Evolutionary conservation across 441 rosid species (phyloP).

Genomic region (Euphorbia celastroides): DNA sequence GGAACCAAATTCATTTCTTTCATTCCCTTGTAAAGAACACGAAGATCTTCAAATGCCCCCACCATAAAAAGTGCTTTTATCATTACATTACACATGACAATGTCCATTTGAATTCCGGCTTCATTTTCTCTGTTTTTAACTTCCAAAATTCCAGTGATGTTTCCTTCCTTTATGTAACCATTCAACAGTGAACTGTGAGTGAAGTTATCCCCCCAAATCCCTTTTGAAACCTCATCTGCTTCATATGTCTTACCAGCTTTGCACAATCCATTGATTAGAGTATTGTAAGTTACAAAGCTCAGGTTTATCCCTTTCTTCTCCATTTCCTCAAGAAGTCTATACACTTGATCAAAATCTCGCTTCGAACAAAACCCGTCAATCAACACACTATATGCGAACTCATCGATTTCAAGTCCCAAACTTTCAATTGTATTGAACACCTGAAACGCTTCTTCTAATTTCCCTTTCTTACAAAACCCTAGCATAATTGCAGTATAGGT

Average conservation of each 20-base stretch:
- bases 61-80: conserved; percentile 62
- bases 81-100: conserved; percentile 60
- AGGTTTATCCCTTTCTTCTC: conserved; percentile 60
- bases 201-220: conserved; percentile 45
- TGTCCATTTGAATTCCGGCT: conserved; percentile 50
- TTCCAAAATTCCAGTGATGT: conserved; percentile 43
- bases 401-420: conserved; percentile 51
- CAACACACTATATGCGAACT: conserved; percentile 59
- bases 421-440: conserved; percentile 44
- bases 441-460: conserved; percentile 48
- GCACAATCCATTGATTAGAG: conserved; percentile 62
- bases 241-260: conserved; percentile 55
- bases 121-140: conserved; percentile 46
- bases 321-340: conserved; percentile 57
- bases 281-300: conserved; percentile 50
- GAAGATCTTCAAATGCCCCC: conserved; percentile 71
- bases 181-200: conserved; percentile 62
- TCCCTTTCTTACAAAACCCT: conserved; percentile 60
- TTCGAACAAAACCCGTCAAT: conserved; percentile 56
- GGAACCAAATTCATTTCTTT: conserved; percentile 48
- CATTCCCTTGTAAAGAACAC: conserved; percentile 53
- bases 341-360: conserved; percentile 48
- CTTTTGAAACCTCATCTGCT: conserved; percentile 61
- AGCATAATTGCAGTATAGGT: conserved; percentile 48
- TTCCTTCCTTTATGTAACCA: conserved; percentile 54